Evolutionary conservation across 306 rosid genomes (phyloP).

Genomic region (Cucurbita moschata): DNA sequence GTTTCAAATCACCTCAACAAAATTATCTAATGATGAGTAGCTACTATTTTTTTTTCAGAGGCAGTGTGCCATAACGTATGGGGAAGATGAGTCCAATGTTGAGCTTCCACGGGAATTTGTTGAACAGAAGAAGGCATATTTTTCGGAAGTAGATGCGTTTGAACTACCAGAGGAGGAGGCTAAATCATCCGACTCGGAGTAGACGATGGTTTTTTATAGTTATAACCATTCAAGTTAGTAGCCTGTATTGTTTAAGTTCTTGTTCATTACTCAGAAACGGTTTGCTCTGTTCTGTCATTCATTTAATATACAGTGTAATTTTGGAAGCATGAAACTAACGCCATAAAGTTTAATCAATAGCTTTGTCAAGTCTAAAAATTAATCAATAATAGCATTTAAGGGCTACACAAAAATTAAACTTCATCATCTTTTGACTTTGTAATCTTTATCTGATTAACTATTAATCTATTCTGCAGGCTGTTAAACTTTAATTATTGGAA

Average conservation of each 20-base stretch:
- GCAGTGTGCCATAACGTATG: constrained; percentile 11
- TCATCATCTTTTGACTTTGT: too few relatives aligned
- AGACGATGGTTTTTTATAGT: background rate
- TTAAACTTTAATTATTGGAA: background rate
- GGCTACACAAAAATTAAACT: background rate
- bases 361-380: too few relatives aligned
- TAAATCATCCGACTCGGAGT: constrained; percentile 37
- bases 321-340: too few relatives aligned
- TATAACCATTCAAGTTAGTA: background rate
- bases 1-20: background rate
- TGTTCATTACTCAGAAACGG: background rate
- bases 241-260: constrained; percentile 8
- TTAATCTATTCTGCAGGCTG: background rate
- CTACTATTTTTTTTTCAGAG: constrained; percentile 26
- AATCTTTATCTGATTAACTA: background rate
- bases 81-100: constrained; percentile 9
- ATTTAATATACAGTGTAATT: too few relatives aligned
- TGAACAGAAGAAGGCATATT: constrained; percentile 51
- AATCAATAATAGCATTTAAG: too few relatives aligned
- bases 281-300: background rate
- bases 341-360: too few relatives aligned
- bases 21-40: background rate
- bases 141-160: constrained; percentile 58
- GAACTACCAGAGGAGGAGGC: constrained; percentile 57
- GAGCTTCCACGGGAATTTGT: constrained; percentile 38